phyloP scores from a whole-genome alignment of 305 asterid species.

The Fraxinus nigra region DNA sequence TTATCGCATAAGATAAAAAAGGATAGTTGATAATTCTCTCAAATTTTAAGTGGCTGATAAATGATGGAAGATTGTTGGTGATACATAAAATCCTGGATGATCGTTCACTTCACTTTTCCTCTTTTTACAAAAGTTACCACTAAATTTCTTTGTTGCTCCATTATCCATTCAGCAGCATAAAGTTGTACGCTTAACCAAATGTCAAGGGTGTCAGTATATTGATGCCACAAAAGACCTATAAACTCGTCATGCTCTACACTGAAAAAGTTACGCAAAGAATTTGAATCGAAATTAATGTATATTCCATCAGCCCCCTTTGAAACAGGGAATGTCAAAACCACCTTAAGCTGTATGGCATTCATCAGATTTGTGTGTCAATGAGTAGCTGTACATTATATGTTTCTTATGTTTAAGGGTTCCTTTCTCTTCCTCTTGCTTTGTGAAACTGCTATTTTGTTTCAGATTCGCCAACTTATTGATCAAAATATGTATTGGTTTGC shows the following conservation, averaged over 20 bases:
- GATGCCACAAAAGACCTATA: not conserved
- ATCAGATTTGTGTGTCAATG: not conserved
- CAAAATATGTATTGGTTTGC: conserved; percentile 95
- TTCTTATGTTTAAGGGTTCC: conserved; percentile 8
- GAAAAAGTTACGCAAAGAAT: not conserved
- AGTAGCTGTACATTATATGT: conserved; percentile 1
- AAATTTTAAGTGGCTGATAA: not conserved
- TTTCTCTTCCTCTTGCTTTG: conserved; percentile 13
- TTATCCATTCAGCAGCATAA: not conserved
- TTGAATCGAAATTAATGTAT: not conserved
- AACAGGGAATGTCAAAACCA: not conserved
- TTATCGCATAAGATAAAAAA: not conserved
- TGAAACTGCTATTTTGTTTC: conserved; percentile 34
- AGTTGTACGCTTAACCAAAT: not conserved
- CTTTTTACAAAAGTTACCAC: not conserved
- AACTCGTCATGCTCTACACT: not conserved
- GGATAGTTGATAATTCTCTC: not conserved
- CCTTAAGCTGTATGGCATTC: not conserved
- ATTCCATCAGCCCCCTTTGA: not conserved
- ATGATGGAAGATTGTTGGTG: not conserved
- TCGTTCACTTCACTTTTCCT: not conserved
- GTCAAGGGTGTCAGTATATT: not conserved
- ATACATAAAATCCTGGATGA: not conserved
- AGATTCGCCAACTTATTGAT: conserved; percentile 94
- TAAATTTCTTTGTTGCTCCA: not conserved